Conservation (phyloP, 306 rosid genomes). For the Elaeagnus macrophylla region DNA sequence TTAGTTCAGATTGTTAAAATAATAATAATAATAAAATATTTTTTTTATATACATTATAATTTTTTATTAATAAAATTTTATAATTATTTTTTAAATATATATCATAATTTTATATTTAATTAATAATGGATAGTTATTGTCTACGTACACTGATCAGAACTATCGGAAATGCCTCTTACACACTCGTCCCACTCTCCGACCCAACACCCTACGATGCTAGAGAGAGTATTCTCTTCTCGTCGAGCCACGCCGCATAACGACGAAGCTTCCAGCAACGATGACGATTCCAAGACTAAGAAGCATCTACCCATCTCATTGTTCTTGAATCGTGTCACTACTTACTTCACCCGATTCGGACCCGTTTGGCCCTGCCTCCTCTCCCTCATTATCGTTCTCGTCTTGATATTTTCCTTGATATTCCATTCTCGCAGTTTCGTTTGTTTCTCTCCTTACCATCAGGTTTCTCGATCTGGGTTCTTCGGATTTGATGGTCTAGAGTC, state of each 20-base stretch:
- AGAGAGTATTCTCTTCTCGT: conserved; percentile 50
- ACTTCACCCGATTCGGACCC: conserved; percentile 40
- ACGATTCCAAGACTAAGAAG: conserved; percentile 59
- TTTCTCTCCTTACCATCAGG: conserved; percentile 48
- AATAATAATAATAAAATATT: too few species aligned
- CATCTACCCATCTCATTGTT: conserved; percentile 34
- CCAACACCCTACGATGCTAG: too few species aligned
- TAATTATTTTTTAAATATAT: too few species aligned
- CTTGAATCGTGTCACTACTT: conserved; percentile 39
- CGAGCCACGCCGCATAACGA: conserved; percentile 38
- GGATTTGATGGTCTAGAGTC: conserved; percentile 72
- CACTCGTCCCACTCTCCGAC: too few species aligned
- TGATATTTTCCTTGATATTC: conserved; percentile 34
- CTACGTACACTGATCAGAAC: too few species aligned
- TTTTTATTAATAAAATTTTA: too few species aligned
- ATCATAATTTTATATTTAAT: too few species aligned
- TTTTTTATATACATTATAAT: too few species aligned
- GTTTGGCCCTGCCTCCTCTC: conserved; percentile 33
- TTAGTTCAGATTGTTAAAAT: too few species aligned
- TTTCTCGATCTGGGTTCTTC: conserved; percentile 56
- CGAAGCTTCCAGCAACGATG: conserved; percentile 20
- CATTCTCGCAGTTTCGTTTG: conserved; percentile 70
- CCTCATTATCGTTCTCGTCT: conserved; percentile 26
- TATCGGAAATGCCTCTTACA: too few species aligned
- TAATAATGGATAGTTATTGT: too few species aligned